Conservation (phyloP, 176 grass and related monocot species). For the Cenchrus fungigraminus region DNA sequence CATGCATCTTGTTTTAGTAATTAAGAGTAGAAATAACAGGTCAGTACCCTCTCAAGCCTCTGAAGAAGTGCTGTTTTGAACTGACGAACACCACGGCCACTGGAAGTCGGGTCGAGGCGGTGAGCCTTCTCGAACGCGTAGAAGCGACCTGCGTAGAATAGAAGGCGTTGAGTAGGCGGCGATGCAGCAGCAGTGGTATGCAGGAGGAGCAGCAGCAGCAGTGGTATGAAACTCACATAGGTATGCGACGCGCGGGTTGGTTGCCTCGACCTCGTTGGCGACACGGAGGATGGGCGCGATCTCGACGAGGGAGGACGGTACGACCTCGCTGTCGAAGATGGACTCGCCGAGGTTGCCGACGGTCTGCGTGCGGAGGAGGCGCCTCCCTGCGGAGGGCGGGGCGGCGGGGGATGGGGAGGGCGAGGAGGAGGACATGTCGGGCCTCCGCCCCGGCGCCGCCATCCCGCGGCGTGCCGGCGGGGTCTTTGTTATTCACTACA, state of each 20-base stretch:
- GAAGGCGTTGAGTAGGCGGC: neutral
- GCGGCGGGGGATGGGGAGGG: constrained; percentile 12
- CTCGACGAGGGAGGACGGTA: constrained; percentile 70
- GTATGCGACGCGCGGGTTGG: constrained; percentile 73
- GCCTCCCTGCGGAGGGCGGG: constrained; percentile 35
- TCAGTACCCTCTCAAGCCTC: constrained; percentile 71
- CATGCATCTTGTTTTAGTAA: too few species aligned
- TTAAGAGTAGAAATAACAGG: too few species aligned
- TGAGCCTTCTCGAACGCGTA: constrained; percentile 96
- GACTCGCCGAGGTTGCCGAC: constrained; percentile 55
- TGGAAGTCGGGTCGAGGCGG: constrained; percentile 75
- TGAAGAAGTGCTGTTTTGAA: constrained; percentile 90
- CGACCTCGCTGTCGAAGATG: constrained; percentile 78
- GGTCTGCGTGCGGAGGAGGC: constrained; percentile 64
- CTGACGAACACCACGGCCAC: constrained; percentile 84
- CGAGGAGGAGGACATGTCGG: constrained; percentile 25
- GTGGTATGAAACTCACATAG: constrained; percentile 51
- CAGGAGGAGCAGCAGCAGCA: too few species aligned
- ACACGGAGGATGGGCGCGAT: constrained; percentile 81
- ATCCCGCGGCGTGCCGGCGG: neutral
- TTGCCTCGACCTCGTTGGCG: constrained; percentile 76
- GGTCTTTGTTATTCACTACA: neutral
- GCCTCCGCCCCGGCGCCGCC: constrained; percentile 35
- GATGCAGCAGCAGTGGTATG: too few species aligned
- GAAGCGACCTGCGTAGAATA: constrained; percentile 55